phyloP scores from a whole-genome alignment of 2,329 filamentous ascomycete genomes.

The Fusarium nematophilum region DNA sequence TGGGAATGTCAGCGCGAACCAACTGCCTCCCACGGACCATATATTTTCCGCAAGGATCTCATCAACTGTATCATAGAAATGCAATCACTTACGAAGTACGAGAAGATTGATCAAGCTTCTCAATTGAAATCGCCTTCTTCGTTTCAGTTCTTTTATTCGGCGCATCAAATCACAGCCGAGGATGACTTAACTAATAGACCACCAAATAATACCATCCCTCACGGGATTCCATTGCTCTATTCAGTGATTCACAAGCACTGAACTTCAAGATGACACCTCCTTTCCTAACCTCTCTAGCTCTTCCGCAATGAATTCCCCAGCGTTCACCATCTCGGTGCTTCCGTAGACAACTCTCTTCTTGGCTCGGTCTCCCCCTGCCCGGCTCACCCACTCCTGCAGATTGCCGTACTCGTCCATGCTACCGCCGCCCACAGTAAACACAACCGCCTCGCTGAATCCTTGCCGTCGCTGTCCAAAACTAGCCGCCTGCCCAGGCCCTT shows the following conservation, averaged over 20 bases:
- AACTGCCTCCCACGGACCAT: not conserved
- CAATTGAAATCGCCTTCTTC: too few relatives aligned
- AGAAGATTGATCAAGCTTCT: too few relatives aligned
- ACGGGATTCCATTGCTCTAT: slow-evolving; percentile 36
- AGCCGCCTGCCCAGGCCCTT: slow-evolving; percentile 73
- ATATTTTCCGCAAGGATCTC: not conserved
- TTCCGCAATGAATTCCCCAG: slow-evolving; percentile 72
- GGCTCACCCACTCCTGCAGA: slow-evolving; percentile 91
- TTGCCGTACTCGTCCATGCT: slow-evolving; percentile 99
- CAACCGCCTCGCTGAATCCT: slow-evolving; percentile 88
- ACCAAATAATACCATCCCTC: not conserved
- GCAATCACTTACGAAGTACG: not conserved
- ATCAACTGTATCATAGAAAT: not conserved
- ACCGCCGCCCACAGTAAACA: slow-evolving; percentile 95
- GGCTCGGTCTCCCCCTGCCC: slow-evolving; percentile 74
- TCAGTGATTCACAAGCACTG: slow-evolving; percentile 17
- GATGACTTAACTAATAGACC: too few relatives aligned
- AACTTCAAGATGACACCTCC: slow-evolving; percentile 59
- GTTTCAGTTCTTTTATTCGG: too few relatives aligned
- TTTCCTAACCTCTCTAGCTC: slow-evolving; percentile 72
- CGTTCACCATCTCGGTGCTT: slow-evolving; percentile 84
- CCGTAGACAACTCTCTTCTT: slow-evolving; percentile 92
- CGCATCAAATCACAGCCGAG: too few relatives aligned
- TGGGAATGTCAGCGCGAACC: not conserved
- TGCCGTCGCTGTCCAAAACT: slow-evolving; percentile 92